phyloP scores from a whole-genome alignment of 2,329 filamentous ascomycete genomes.

The Aspergillus pseudoglaucus region DNA sequence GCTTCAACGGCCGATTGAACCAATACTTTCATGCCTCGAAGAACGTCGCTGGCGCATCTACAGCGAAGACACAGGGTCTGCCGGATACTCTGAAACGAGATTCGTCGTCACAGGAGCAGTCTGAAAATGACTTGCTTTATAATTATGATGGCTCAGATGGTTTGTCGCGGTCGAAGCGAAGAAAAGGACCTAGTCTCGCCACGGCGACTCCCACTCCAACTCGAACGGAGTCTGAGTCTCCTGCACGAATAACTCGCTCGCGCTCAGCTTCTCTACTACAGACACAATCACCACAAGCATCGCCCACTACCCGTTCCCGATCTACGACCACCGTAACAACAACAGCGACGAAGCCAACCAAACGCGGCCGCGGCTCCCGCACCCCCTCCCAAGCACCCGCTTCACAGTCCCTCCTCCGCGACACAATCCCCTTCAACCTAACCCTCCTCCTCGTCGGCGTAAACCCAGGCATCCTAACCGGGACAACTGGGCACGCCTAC shows the following conservation, averaged over 20 bases:
- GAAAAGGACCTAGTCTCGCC: not conserved
- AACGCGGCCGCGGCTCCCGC: constrained; percentile 8
- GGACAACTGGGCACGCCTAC: constrained; percentile 42
- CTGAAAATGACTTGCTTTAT: not conserved
- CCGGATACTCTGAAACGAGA: not conserved
- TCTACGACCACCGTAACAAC: constrained; percentile 5
- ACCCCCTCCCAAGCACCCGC: constrained; percentile 8
- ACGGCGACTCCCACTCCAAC: not conserved
- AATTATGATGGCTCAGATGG: not conserved
- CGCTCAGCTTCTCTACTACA: constrained; percentile 4
- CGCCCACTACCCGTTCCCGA: not conserved
- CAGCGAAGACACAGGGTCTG: not conserved
- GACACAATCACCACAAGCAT: constrained; percentile 1
- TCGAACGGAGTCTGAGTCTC: not conserved
- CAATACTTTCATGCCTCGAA: constrained; percentile 24
- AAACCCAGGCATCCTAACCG: constrained; percentile 45
- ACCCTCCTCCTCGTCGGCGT: constrained; percentile 44
- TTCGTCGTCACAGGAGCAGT: not conserved
- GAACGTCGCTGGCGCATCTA: constrained; percentile 2
- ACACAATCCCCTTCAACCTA: constrained; percentile 40
- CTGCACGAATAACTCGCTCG: constrained; percentile 12
- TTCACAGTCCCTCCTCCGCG: constrained; percentile 34
- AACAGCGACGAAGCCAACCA: constrained; percentile 5
- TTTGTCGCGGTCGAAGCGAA: constrained; percentile 1
- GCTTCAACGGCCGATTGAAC: constrained; percentile 31